phyloP scores from a whole-genome alignment of 441 rosid genomes.

The Adansonia grandidieri region DNA sequence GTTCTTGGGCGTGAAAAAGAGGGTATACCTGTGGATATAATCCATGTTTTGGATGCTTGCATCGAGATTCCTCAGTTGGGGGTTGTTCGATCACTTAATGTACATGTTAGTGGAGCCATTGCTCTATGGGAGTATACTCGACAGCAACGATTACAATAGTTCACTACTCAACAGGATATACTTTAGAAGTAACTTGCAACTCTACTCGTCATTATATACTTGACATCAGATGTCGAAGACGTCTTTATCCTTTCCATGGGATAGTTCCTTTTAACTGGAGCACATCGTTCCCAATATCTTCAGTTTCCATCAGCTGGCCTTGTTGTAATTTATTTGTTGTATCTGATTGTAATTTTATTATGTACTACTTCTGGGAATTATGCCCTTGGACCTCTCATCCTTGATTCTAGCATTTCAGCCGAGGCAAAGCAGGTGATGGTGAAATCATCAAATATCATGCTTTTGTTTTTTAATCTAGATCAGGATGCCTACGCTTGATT shows the following conservation, averaged over 20 bases:
- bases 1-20: conserved; percentile 96
- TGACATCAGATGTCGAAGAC: background rate
- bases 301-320: background rate
- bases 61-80: conserved; percentile 96
- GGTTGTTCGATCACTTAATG: conserved; percentile 92
- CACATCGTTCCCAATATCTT: background rate
- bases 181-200: background rate
- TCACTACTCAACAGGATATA: background rate
- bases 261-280: background rate
- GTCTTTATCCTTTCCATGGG: background rate
- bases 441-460: background rate
- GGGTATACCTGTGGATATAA: conserved; percentile 91
- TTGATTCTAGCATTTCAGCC: background rate
- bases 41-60: conserved; percentile 88
- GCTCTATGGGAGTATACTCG: conserved; percentile 98
- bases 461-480: background rate
- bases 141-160: conserved; percentile 71
- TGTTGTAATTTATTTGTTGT: conserved; percentile 2
- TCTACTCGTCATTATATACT: background rate
- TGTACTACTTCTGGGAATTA: conserved; percentile 6
- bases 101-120: conserved; percentile 96
- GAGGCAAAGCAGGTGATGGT: background rate
- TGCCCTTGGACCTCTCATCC: background rate
- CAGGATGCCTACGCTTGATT: background rate
- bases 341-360: conserved; percentile 2